These are phyloP conservation scores for Boletus semigastroideus DNA, from an alignment of 1,284 basidiomycete species.

Conservation along the genomic window DNA sequence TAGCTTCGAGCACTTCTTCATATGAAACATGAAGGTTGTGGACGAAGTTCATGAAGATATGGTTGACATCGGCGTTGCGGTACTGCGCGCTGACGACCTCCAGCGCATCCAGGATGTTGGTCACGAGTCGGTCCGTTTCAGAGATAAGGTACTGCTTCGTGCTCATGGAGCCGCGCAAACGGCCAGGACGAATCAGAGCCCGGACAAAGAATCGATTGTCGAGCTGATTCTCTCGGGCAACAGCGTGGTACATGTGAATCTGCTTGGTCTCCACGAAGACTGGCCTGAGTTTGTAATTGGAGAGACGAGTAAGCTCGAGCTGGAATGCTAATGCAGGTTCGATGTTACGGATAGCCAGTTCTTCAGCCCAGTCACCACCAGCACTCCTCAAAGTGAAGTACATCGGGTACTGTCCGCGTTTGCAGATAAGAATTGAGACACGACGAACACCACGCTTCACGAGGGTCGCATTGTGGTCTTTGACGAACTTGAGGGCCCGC, in stretches of 20 bases:
- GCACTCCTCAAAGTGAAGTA: slow-evolving; percentile 91
- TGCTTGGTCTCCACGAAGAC: slow-evolving; percentile 93
- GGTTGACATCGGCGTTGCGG: slow-evolving; percentile 91
- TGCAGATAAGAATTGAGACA: slow-evolving; percentile 90
- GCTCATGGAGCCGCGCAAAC: slow-evolving; percentile 88
- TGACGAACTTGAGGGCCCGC: slow-evolving; percentile 74
- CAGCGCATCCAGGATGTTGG: slow-evolving; percentile 90
- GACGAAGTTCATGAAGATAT: slow-evolving; percentile 98
- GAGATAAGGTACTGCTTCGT: slow-evolving; percentile 97
- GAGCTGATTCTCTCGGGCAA: slow-evolving; percentile 93
- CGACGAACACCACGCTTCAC: slow-evolving; percentile 83
- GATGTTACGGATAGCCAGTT: slow-evolving; percentile 96
- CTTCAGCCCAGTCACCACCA: slow-evolving; percentile 85
- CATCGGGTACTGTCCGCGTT: slow-evolving; percentile 88
- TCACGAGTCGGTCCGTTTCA: slow-evolving; percentile 96
- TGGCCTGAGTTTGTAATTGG: slow-evolving; percentile 95
- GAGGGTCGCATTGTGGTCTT: slow-evolving; percentile 67
- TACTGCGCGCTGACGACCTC: slow-evolving; percentile 89
- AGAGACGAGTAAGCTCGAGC: slow-evolving; percentile 93
- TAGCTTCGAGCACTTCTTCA: slow-evolving; percentile 93
- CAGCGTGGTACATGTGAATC: slow-evolving; percentile 95
- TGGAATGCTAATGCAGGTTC: slow-evolving; percentile 99
- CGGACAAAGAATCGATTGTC: slow-evolving; percentile 99
- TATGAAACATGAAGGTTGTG: slow-evolving; percentile 95
- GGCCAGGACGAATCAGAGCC: slow-evolving; percentile 93